Evolutionary conservation across 164 flowering plant species (phyloP).

Genomic region (Stephania japonica): DNA sequence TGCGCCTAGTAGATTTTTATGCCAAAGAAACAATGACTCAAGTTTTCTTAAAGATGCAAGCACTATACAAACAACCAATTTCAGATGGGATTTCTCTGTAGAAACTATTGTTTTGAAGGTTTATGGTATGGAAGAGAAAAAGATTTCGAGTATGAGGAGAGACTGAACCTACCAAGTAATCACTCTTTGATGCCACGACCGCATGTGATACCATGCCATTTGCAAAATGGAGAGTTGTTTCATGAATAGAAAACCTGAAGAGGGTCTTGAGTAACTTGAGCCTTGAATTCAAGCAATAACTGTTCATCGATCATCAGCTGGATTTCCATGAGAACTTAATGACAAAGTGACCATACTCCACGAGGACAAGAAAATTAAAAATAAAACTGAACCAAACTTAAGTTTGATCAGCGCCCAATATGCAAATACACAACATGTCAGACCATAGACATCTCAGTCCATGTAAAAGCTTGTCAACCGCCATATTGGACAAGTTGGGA

Average conservation of each 20-base stretch:
- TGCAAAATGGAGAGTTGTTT: slow-evolving; percentile 4
- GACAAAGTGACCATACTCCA: background rate
- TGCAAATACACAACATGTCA: too few relatives aligned
- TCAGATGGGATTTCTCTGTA: slow-evolving; percentile 8
- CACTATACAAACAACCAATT: slow-evolving; percentile 5
- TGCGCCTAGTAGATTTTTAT: slow-evolving; percentile 27
- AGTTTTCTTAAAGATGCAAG: slow-evolving; percentile 17
- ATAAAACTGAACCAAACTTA: background rate
- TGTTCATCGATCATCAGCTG: slow-evolving; percentile 4
- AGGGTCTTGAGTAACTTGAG: background rate
- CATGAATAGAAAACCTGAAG: background rate
- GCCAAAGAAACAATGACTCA: background rate
- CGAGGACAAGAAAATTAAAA: background rate
- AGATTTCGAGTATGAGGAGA: slow-evolving; percentile 11
- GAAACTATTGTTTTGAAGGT: slow-evolving; percentile 2
- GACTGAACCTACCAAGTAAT: slow-evolving; percentile 3
- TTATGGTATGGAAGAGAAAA: background rate
- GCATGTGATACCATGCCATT: slow-evolving; percentile 7
- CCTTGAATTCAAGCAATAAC: background rate
- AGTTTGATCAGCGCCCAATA: too few relatives aligned
- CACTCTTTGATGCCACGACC: background rate
- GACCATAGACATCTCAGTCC: too few relatives aligned
- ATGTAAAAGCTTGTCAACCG: too few relatives aligned
- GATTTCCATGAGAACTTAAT: slow-evolving; percentile 1
- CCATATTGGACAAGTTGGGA: too few relatives aligned